Percentiles rank a stretch among this genome's conserved stretches.
These are phyloP conservation scores for Penicillium silybi DNA, from an alignment of 495 filamentous ascomycete species.

Conservation along the genomic window DNA sequence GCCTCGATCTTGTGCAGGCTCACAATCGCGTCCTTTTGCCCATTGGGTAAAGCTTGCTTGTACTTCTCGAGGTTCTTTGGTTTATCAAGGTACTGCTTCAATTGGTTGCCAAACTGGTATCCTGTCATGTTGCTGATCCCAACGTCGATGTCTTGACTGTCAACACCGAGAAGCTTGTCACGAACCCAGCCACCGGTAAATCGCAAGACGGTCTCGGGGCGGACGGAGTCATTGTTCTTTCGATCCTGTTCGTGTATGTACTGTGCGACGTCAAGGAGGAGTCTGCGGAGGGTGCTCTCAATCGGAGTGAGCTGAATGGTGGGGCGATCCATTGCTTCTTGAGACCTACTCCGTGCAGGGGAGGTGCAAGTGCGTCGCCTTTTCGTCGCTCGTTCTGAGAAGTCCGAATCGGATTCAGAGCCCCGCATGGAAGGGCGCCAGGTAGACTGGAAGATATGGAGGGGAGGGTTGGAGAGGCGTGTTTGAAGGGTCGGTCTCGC, in stretches of 20 bases:
- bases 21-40: conserved; percentile 37
- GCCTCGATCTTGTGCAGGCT: conserved; percentile 72
- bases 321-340: conserved; percentile 26
- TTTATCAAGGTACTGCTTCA: conserved; percentile 56
- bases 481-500: conserved; percentile 7
- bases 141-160: conserved; percentile 89
- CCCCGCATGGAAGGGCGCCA: conserved; percentile 29
- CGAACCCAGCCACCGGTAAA: conserved; percentile 99
- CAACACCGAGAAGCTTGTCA: conserved; percentile 82
- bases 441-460: conserved; percentile 6
- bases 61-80: conserved; percentile 55
- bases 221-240: conserved; percentile 14
- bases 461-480: conserved; percentile 8
- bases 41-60: conserved; percentile 23
- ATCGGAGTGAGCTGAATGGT: conserved; percentile 58
- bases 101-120: conserved; percentile 66
- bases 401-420: conserved; percentile 16
- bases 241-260: conserved; percentile 60
- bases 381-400: conserved; percentile 28
- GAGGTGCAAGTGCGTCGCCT: conserved; percentile 31
- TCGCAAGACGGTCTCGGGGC: conserved; percentile 52
- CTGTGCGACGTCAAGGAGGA: conserved; percentile 71
- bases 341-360: conserved; percentile 6
- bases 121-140: conserved; percentile 96
- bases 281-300: conserved; percentile 62